phyloP scores from a whole-genome alignment of 1,284 basidiomycete genomes.

The Pascua guehoae region DNA sequence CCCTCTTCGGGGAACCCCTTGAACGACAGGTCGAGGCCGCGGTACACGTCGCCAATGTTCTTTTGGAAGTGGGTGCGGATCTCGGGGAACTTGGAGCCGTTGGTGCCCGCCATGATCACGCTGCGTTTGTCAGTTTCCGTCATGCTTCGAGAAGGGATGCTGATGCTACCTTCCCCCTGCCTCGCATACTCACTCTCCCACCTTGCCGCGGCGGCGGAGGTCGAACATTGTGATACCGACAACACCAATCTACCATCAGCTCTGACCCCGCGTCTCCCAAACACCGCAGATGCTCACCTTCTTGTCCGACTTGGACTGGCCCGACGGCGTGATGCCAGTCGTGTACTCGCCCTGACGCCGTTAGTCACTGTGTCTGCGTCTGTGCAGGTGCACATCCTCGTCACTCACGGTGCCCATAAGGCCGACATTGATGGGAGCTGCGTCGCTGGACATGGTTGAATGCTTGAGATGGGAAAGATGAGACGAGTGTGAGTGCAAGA shows the following conservation, averaged over 20 bases:
- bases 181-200: constrained; percentile 45
- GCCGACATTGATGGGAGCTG: constrained; percentile 42
- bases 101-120: constrained; percentile 49
- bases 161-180: too few species aligned
- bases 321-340: constrained; percentile 83
- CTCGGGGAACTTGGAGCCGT: constrained; percentile 62
- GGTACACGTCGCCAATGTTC: constrained; percentile 77
- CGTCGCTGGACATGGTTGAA: constrained; percentile 19
- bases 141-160: background rate
- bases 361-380: background rate
- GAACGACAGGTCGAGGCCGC: constrained; percentile 73
- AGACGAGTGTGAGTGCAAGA: background rate
- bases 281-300: constrained; percentile 56
- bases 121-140: constrained; percentile 13
- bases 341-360: constrained; percentile 63
- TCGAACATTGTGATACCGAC: constrained; percentile 87
- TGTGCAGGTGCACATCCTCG: background rate
- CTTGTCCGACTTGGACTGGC: constrained; percentile 91
- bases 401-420: constrained; percentile 47
- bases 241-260: constrained; percentile 58
- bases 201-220: constrained; percentile 78
- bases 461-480: background rate
- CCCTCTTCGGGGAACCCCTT: constrained; percentile 71
- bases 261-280: background rate
- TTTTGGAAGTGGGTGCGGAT: constrained; percentile 75